Conservation (phyloP, 2,329 filamentous ascomycete species). For the Paecilomyces variotii region DNA sequence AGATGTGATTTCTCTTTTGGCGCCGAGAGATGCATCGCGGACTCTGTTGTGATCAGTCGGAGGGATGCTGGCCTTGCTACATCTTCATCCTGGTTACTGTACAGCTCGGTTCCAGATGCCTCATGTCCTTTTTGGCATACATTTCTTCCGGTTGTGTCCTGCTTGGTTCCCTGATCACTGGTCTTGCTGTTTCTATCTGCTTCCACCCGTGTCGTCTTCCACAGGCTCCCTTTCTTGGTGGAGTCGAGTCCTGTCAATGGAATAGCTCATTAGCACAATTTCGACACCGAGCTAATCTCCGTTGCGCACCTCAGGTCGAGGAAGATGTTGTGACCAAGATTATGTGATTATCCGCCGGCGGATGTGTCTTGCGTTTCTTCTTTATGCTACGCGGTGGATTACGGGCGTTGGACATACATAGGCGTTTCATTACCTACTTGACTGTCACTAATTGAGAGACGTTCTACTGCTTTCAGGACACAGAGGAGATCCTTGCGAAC, state of each 20-base stretch:
- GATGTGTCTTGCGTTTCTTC: conserved; percentile 16
- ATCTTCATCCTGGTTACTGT: neutral
- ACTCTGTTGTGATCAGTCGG: neutral
- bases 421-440: conserved; percentile 16
- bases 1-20: conserved; percentile 2
- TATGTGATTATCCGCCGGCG: conserved; percentile 50
- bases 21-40: neutral
- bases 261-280: neutral
- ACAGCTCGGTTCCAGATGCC: neutral
- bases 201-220: conserved; percentile 2
- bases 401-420: conserved; percentile 22
- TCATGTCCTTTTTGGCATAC: neutral
- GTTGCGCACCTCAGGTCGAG: conserved; percentile 58
- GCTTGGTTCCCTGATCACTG: neutral
- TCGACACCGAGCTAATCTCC: conserved; percentile 29
- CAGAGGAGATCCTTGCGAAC: conserved; percentile 16
- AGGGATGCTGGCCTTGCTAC: neutral
- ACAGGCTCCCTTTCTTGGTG: neutral
- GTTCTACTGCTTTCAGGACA: conserved; percentile 19
- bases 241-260: neutral
- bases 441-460: conserved; percentile 26
- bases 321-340: conserved; percentile 80
- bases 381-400: conserved; percentile 7
- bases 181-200: neutral
- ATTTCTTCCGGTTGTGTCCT: neutral